A percentile compares a stretch with the other conserved stretches of the same genome.
Evolutionary conservation across 371 early-diverging fungal species (phyloP).

Genomic region (Nematocida parisii): DNA sequence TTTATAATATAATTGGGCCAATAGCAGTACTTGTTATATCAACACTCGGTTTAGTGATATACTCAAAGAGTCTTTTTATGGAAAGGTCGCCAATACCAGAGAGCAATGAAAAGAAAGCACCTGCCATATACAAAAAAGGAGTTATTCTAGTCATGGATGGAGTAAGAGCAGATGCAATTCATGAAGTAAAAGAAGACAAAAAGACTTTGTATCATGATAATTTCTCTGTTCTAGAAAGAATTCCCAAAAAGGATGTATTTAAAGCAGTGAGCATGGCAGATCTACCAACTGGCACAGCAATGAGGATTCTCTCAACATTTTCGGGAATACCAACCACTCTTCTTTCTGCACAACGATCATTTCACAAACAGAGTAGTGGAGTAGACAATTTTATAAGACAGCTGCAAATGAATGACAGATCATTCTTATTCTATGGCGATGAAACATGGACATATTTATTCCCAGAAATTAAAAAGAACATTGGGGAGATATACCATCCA

Average conservation of each 20-base stretch:
- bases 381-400: slow-evolving; percentile 61
- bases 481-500: slow-evolving; percentile 48
- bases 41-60: background rate
- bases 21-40: background rate
- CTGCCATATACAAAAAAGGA: slow-evolving; percentile 53
- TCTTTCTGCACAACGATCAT: slow-evolving; percentile 59
- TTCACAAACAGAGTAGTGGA: slow-evolving; percentile 33
- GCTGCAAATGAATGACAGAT: slow-evolving; percentile 4
- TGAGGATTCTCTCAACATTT: slow-evolving; percentile 59
- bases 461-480: slow-evolving; percentile 46
- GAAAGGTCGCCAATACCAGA: slow-evolving; percentile 10
- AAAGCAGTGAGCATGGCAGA: slow-evolving; percentile 59
- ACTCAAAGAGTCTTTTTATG: slow-evolving; percentile 35
- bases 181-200: slow-evolving; percentile 22
- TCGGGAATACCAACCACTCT: slow-evolving; percentile 67
- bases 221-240: slow-evolving; percentile 23
- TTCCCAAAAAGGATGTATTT: slow-evolving; percentile 27
- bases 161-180: slow-evolving; percentile 64
- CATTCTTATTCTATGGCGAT: slow-evolving; percentile 68
- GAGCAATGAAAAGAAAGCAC: background rate
- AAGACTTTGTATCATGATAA: slow-evolving; percentile 38
- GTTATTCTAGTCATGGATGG: slow-evolving; percentile 68
- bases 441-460: slow-evolving; percentile 66
- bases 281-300: slow-evolving; percentile 68
- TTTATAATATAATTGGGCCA: background rate